Percentiles rank a stretch among this genome's conserved stretches.
Evolutionary conservation across 129 eudicot species (phyloP).

Genomic region (Pittosporum tobira): DNA sequence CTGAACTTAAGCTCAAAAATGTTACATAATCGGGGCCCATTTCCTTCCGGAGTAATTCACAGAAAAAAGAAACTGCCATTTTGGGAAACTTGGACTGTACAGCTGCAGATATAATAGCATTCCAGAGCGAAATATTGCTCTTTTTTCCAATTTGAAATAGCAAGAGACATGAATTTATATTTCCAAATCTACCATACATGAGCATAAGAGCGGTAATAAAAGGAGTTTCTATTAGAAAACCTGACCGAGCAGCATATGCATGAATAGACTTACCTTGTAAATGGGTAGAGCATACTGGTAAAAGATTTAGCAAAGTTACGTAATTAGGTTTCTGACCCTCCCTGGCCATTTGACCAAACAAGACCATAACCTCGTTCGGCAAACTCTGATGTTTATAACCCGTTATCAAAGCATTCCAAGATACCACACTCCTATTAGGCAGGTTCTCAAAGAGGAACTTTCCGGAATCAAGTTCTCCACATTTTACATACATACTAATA

Average conservation of each 20-base stretch:
- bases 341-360: slow-evolving; percentile 30
- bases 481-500: slow-evolving; percentile 48
- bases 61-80: slow-evolving; percentile 26
- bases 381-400: slow-evolving; percentile 27
- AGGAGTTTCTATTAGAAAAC: slow-evolving; percentile 23
- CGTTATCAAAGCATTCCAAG: slow-evolving; percentile 58
- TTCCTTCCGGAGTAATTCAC: slow-evolving; percentile 19
- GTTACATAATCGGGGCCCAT: slow-evolving; percentile 33
- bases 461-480: slow-evolving; percentile 30
- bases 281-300: slow-evolving; percentile 23
- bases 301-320: slow-evolving; percentile 35
- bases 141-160: slow-evolving; percentile 38
- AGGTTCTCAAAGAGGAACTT: slow-evolving; percentile 23
- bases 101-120: slow-evolving; percentile 35
- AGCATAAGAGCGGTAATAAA: slow-evolving; percentile 37
- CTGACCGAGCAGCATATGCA: slow-evolving; percentile 31
- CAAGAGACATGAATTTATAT: slow-evolving; percentile 18
- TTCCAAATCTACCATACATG: slow-evolving; percentile 35
- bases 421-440: slow-evolving; percentile 27
- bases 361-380: slow-evolving; percentile 24
- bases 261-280: slow-evolving; percentile 44
- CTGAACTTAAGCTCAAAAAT: slow-evolving; percentile 32
- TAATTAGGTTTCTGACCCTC: slow-evolving; percentile 31
- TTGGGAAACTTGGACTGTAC: slow-evolving; percentile 13
- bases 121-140: slow-evolving; percentile 39